These are phyloP conservation scores for Trichocladium antarcticum DNA, from an alignment of 495 filamentous ascomycete species.

Conservation along the genomic window DNA sequence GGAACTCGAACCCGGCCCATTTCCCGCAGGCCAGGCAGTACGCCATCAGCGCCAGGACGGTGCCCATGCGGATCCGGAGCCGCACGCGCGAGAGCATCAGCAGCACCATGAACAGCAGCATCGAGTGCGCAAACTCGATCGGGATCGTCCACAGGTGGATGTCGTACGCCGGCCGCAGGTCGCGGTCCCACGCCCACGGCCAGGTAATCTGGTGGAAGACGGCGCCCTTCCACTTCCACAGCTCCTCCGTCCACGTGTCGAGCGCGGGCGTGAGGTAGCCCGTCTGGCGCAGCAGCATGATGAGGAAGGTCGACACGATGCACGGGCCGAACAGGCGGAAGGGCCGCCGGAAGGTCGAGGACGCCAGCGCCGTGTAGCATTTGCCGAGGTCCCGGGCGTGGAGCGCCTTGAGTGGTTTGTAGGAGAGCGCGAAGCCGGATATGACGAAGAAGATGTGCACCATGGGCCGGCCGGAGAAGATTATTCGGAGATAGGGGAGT, in stretches of 20 bases:
- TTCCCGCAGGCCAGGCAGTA: slow-evolving; percentile 49
- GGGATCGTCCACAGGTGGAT: slow-evolving; percentile 58
- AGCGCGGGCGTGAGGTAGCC: slow-evolving; percentile 33
- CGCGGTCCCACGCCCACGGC: slow-evolving; percentile 44
- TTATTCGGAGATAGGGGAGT: slow-evolving; percentile 50
- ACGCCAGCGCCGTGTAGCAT: slow-evolving; percentile 36
- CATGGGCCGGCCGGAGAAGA: slow-evolving; percentile 58
- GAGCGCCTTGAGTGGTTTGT: slow-evolving; percentile 51
- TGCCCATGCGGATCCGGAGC: slow-evolving; percentile 35
- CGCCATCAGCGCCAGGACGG: slow-evolving; percentile 37
- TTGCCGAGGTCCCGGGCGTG: slow-evolving; percentile 37
- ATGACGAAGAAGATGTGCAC: slow-evolving; percentile 67
- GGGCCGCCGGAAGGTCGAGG: slow-evolving; percentile 52
- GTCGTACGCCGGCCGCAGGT: slow-evolving; percentile 46
- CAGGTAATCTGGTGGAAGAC: slow-evolving; percentile 39
- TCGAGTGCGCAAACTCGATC: slow-evolving; percentile 52
- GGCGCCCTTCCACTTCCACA: slow-evolving; percentile 40
- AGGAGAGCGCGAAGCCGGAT: slow-evolving; percentile 56
- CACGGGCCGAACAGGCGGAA: slow-evolving; percentile 55
- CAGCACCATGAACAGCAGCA: slow-evolving; percentile 49
- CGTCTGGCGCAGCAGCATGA: slow-evolving; percentile 43
- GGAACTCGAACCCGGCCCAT: slow-evolving; percentile 50
- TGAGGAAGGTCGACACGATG: slow-evolving; percentile 43
- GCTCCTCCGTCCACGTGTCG: slow-evolving; percentile 33
- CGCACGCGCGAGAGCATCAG: slow-evolving; percentile 43